A percentile compares a stretch with the other conserved stretches of the same genome.
phyloP scores from a whole-genome alignment of 805 yeast genomes.

The Wilhelminamyces savonicus region DNA sequence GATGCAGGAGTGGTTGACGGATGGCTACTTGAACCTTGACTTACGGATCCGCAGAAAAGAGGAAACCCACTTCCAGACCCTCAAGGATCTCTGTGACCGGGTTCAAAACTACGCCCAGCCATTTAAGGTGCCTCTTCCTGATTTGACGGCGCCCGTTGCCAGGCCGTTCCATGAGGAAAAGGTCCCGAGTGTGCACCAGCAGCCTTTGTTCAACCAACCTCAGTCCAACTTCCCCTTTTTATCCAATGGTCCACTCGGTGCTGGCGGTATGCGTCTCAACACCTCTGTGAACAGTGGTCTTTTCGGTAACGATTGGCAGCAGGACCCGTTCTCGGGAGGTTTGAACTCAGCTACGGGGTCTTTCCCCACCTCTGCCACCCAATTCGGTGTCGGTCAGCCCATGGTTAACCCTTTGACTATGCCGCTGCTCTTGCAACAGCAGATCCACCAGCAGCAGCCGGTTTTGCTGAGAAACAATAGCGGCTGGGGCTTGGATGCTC shows the following conservation, averaged over 20 bases:
- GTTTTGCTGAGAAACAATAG: conserved; percentile 26
- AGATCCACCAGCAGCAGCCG: conserved; percentile 22
- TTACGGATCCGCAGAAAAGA: conserved; percentile 55
- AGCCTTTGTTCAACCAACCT: conserved; percentile 1
- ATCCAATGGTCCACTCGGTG: conserved; percentile 19
- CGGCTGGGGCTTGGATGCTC: conserved; percentile 34
- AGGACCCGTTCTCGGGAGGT: too few species aligned
- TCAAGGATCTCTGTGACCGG: conserved; percentile 46
- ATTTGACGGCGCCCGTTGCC: conserved; percentile 2
- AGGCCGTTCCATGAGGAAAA: background rate
- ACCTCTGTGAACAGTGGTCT: conserved; percentile 6
- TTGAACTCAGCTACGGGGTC: too few species aligned
- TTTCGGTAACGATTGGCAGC: too few species aligned
- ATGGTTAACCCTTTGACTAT: conserved; percentile 6
- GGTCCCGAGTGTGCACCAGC: background rate
- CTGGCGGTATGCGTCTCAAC: conserved; percentile 19
- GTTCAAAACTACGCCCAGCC: conserved; percentile 52
- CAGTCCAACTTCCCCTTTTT: conserved; percentile 24
- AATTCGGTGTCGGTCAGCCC: conserved; percentile 4
- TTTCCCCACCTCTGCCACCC: conserved; percentile 8
- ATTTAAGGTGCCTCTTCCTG: conserved; percentile 53
- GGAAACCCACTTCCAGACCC: conserved; percentile 42
- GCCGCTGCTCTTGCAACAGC: conserved; percentile 32
- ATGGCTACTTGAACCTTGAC: conserved; percentile 50
- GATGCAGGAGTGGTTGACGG: conserved; percentile 76